phyloP scores from a whole-genome alignment of 2,329 filamentous ascomycete species.

The Ascochyta clinopodiicola region DNA sequence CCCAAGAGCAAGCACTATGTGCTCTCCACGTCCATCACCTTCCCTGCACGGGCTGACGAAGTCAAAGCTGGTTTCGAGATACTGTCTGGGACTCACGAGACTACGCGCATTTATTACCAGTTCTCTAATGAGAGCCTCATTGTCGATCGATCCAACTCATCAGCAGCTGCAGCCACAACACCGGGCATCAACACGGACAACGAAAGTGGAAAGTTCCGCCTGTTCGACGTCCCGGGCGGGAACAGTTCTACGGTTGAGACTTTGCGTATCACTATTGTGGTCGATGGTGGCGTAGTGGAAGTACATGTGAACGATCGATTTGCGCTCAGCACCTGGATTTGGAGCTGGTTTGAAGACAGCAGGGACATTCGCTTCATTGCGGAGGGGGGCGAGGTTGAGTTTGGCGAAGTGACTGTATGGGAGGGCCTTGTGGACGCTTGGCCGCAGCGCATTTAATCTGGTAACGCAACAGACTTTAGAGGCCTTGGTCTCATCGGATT shows the following conservation, averaged over 20 bases:
- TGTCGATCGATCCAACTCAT: slow-evolving; percentile 52
- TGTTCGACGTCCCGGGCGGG: slow-evolving; percentile 49
- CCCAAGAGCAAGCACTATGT: slow-evolving; percentile 51
- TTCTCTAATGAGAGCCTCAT: slow-evolving; percentile 54
- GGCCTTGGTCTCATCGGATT: no score
- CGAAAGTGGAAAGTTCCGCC: slow-evolving; percentile 49
- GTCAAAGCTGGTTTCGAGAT: slow-evolving; percentile 53
- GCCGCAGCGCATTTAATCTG: neutral
- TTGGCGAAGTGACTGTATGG: slow-evolving; percentile 33
- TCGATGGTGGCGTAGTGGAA: slow-evolving; percentile 47
- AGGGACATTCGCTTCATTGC: slow-evolving; percentile 27
- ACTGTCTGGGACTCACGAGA: slow-evolving; percentile 50
- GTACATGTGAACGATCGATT: slow-evolving; percentile 54
- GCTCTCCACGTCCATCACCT: slow-evolving; percentile 47
- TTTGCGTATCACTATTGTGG: slow-evolving; percentile 51
- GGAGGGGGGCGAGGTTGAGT: slow-evolving; percentile 24
- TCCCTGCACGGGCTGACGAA: slow-evolving; percentile 45
- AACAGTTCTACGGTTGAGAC: slow-evolving; percentile 44
- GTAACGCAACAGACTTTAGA: neutral
- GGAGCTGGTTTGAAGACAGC: slow-evolving; percentile 42
- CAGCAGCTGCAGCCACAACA: slow-evolving; percentile 50
- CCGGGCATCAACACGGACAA: slow-evolving; percentile 48
- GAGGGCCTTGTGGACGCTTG: slow-evolving; percentile 26
- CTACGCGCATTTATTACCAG: slow-evolving; percentile 54
- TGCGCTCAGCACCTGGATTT: slow-evolving; percentile 53